Conservation (phyloP, 805 yeast genomes). For the Kluyveromyces aestuarii region DNA sequence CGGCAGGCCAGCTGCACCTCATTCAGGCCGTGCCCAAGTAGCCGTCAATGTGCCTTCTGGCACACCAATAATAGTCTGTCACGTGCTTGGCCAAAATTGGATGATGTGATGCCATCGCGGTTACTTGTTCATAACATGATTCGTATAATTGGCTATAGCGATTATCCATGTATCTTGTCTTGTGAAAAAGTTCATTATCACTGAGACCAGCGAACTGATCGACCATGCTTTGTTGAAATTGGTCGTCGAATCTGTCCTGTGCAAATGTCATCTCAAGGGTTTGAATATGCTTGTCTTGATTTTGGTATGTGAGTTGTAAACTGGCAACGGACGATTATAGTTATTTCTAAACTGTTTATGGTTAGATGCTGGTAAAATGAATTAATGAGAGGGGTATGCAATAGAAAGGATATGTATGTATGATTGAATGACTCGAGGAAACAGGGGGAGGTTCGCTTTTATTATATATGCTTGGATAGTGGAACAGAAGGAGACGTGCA, state of each 20-base stretch:
- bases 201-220: slow-evolving; percentile 1
- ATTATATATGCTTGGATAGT: too few relatives aligned
- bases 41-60: not conserved
- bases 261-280: not conserved
- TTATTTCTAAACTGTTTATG: too few relatives aligned
- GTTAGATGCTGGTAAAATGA: too few relatives aligned
- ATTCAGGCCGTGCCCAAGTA: not conserved
- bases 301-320: too few relatives aligned
- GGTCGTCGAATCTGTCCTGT: not conserved
- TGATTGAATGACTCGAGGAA: too few relatives aligned
- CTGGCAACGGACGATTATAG: too few relatives aligned
- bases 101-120: not conserved
- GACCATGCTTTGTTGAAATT: slow-evolving; percentile 1
- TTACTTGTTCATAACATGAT: not conserved
- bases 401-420: too few relatives aligned
- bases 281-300: too few relatives aligned
- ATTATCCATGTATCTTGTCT: not conserved
- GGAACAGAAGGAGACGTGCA: too few relatives aligned
- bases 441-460: too few relatives aligned
- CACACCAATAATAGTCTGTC: not conserved
- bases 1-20: not conserved
- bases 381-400: too few relatives aligned
- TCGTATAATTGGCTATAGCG: not conserved
- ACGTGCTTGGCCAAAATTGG: not conserved
- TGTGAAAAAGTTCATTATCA: not conserved